Conservation (phyloP, 768 basidiomycete species). For the Hemileccinum impolitum region DNA sequence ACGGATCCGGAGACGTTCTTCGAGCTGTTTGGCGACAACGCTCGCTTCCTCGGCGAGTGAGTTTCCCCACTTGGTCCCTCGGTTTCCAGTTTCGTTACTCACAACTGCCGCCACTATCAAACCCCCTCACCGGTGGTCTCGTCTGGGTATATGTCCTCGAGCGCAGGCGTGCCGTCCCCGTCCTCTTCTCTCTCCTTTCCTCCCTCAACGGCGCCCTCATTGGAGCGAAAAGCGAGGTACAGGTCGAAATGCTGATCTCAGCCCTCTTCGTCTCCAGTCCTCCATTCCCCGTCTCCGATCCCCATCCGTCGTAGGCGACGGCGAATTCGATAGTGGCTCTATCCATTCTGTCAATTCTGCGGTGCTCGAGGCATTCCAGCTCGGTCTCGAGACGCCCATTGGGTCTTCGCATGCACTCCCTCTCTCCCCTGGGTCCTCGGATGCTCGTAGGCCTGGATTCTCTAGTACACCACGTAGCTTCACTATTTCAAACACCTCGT, state of each 20-base stretch:
- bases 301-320: constrained; percentile 40
- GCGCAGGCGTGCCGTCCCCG: constrained; percentile 75
- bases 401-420: constrained; percentile 40
- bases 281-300: constrained; percentile 66
- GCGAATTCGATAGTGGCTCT: constrained; percentile 34
- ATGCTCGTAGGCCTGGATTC: constrained; percentile 20
- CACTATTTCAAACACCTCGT: constrained; percentile 32
- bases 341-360: constrained; percentile 46
- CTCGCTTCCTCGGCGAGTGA: constrained; percentile 72
- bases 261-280: constrained; percentile 81
- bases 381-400: constrained; percentile 39
- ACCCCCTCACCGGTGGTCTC: constrained; percentile 53
- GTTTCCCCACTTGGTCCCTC: constrained; percentile 28
- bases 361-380: constrained; percentile 42
- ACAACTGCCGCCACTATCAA: constrained; percentile 3
- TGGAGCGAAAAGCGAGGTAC: constrained; percentile 61
- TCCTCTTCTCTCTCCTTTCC: constrained; percentile 76
- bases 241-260: constrained; percentile 77
- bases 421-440: constrained; percentile 27
- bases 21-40: constrained; percentile 79
- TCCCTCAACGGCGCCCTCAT: constrained; percentile 53
- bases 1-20: constrained; percentile 76
- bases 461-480: constrained; percentile 27
- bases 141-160: constrained; percentile 94
- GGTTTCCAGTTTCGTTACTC: constrained; percentile 3